Evolutionary conservation across 345 rosid species (phyloP).

Genomic region (Bruguiera sexangula): DNA sequence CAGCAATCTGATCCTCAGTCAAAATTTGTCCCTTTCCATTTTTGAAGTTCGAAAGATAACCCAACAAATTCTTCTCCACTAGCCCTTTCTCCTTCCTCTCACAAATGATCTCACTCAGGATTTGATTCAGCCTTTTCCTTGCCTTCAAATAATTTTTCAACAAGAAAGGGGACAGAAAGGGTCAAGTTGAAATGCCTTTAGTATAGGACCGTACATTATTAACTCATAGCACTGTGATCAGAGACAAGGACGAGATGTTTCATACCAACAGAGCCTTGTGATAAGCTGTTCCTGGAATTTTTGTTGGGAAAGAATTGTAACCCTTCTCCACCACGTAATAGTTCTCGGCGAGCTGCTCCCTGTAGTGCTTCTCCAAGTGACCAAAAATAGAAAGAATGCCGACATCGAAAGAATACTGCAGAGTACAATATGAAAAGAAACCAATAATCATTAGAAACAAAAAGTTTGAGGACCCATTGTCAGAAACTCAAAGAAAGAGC

Average conservation of each 20-base stretch:
- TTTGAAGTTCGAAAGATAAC: constrained; percentile 47
- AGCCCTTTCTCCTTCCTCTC: constrained; percentile 57
- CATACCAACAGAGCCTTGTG: constrained; percentile 66
- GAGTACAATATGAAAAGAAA: background rate
- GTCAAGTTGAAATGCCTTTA: background rate
- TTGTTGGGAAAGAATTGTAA: constrained; percentile 76
- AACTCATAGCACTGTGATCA: no score
- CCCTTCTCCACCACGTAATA: constrained; percentile 71
- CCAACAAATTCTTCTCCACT: constrained; percentile 46
- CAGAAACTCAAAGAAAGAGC: constrained; percentile 12
- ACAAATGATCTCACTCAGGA: constrained; percentile 54
- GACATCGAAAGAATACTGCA: constrained; percentile 69
- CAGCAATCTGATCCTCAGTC: constrained; percentile 56
- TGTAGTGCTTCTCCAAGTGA: constrained; percentile 46
- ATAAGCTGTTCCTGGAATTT: constrained; percentile 65
- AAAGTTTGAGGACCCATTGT: background rate
- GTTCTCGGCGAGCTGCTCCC: constrained; percentile 50
- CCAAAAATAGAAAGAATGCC: constrained; percentile 75
- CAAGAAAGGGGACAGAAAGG: background rate
- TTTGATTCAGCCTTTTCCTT: constrained; percentile 51
- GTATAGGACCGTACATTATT: no score
- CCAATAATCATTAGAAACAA: background rate
- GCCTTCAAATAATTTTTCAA: constrained; percentile 42
- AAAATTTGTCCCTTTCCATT: constrained; percentile 42
- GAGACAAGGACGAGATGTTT: background rate